phyloP scores from a whole-genome alignment of 805 yeast genomes.

The Wickerhamiella qilinensis region DNA sequence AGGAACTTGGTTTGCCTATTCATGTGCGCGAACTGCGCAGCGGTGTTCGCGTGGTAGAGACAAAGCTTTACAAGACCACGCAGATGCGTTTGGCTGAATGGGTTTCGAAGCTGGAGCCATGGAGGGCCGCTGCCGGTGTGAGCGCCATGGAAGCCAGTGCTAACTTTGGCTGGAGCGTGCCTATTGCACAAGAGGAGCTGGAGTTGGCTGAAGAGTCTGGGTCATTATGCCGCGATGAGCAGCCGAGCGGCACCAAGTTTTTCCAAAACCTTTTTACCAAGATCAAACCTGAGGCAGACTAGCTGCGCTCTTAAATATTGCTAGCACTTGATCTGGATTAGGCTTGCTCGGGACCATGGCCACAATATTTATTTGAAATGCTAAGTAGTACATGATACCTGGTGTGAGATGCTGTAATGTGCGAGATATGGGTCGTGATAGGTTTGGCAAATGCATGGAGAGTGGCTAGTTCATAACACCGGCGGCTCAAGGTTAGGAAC shows the following conservation, averaged over 20 bases:
- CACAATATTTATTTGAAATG: too few relatives aligned
- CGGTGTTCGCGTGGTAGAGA: conserved; percentile 25
- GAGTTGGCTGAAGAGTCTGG: conserved; percentile 43
- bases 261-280: conserved; percentile 29
- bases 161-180: conserved; percentile 47
- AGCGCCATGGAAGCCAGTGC: conserved; percentile 28
- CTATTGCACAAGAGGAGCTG: conserved; percentile 49
- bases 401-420: too few relatives aligned
- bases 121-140: conserved; percentile 19
- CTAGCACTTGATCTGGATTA: too few relatives aligned
- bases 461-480: neutral
- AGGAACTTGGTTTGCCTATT: conserved; percentile 41
- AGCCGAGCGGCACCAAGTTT: conserved; percentile 48
- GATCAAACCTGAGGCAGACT: too few relatives aligned
- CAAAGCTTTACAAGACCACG: conserved; percentile 7
- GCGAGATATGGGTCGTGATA: too few relatives aligned
- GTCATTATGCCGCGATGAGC: conserved; percentile 47
- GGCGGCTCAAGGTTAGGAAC: conserved; percentile 2
- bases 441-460: too few relatives aligned
- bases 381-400: too few relatives aligned
- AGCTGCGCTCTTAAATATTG: too few relatives aligned
- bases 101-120: conserved; percentile 11
- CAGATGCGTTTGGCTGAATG: conserved; percentile 10
- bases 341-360: too few relatives aligned
- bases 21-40: conserved; percentile 25